These are phyloP conservation scores for Syzygium aqueum DNA, from an alignment of 345 rosid species.

Conservation along the genomic window DNA sequence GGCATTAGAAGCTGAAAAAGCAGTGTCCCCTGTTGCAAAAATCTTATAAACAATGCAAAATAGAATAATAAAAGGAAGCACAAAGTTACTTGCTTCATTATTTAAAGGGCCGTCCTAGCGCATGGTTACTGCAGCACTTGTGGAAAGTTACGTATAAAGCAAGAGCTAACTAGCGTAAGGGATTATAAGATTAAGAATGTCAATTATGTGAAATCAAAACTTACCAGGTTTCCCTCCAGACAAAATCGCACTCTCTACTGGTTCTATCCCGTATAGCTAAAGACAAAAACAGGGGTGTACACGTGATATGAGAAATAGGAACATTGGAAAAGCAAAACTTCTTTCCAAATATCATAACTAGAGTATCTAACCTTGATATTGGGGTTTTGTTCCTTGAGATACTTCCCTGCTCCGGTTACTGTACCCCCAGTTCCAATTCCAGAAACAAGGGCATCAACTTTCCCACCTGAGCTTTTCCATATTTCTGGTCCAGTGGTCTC, in stretches of 20 bases:
- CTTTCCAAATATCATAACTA: background rate
- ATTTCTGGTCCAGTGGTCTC: slow-evolving; percentile 65
- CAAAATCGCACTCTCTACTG: slow-evolving; percentile 44
- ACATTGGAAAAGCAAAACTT: background rate
- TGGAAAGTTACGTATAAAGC: background rate
- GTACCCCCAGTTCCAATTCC: slow-evolving; percentile 68
- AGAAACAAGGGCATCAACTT: slow-evolving; percentile 51
- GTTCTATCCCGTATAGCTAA: slow-evolving; percentile 50
- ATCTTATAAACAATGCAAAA: background rate
- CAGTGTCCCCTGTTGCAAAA: background rate
- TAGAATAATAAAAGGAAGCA: background rate
- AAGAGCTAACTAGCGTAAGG: background rate
- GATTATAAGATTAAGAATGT: background rate
- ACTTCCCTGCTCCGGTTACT: slow-evolving; percentile 50
- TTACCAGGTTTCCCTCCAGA: slow-evolving; percentile 52
- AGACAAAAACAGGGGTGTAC: background rate
- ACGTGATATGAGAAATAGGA: background rate
- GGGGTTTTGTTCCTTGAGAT: slow-evolving; percentile 64
- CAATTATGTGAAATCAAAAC: background rate
- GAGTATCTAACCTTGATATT: slow-evolving; percentile 37
- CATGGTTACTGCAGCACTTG: background rate
- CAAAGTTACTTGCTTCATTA: background rate
- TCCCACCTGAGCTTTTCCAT: slow-evolving; percentile 54
- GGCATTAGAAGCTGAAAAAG: background rate
- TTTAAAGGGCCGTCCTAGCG: background rate